Conservation (phyloP, 2,329 filamentous ascomycete species). For the Fusarium mexicanum region DNA sequence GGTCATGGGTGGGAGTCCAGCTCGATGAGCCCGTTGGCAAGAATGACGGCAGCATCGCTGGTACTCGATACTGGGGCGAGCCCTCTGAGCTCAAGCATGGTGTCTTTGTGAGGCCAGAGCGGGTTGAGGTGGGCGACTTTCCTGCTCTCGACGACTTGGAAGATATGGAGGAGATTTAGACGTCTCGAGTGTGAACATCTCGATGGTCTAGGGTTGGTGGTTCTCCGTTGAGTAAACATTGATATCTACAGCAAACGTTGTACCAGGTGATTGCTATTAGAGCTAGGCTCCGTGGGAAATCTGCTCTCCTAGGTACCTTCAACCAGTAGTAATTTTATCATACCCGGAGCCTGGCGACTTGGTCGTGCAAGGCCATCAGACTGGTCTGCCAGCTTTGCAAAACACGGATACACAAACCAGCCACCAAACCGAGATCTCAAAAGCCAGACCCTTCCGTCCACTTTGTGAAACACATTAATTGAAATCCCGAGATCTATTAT, state of each 20-base stretch:
- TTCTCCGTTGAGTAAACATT: not conserved
- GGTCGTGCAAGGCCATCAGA: not conserved
- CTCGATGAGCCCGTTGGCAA: slow-evolving; percentile 84
- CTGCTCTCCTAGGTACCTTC: not conserved
- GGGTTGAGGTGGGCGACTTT: slow-evolving; percentile 80
- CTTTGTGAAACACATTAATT: slow-evolving; percentile 4
- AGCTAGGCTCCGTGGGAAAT: not conserved
- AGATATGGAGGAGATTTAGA: slow-evolving; percentile 77
- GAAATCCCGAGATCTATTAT: not conserved
- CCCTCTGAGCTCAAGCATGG: slow-evolving; percentile 74
- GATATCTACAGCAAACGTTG: not conserved
- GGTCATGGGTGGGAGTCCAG: slow-evolving; percentile 77
- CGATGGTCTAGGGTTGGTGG: not conserved
- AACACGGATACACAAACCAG: not conserved
- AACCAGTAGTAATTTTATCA: not conserved
- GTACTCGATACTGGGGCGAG: slow-evolving; percentile 74
- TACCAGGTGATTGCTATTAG: not conserved
- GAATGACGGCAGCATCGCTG: slow-evolving; percentile 79
- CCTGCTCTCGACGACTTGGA: slow-evolving; percentile 77
- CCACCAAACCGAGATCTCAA: not conserved
- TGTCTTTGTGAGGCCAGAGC: slow-evolving; percentile 81
- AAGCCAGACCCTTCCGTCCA: not conserved
- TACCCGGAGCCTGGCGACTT: too few relatives aligned
- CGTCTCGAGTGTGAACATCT: not conserved
- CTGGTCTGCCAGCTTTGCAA: not conserved